phyloP scores from a whole-genome alignment of 768 basidiomycete genomes.

The Epithele typhae region DNA sequence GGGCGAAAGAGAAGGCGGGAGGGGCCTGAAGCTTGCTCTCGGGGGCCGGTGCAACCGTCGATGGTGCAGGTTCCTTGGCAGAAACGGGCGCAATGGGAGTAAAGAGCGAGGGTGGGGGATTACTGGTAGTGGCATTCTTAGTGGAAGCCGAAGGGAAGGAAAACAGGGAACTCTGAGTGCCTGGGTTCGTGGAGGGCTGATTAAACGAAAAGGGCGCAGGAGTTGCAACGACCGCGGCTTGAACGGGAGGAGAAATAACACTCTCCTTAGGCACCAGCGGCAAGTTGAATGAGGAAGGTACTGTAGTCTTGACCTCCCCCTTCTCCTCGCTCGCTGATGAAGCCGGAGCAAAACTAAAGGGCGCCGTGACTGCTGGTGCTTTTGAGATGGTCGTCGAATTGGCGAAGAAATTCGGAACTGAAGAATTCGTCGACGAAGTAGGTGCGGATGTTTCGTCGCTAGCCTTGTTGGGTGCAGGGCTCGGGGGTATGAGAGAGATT shows the following conservation, averaged over 20 bases:
- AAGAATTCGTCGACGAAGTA: slow-evolving; percentile 17
- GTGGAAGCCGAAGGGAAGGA: too few species aligned
- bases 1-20: slow-evolving; percentile 1
- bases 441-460: slow-evolving; percentile 1
- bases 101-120: too few species aligned
- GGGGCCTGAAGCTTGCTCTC: not conserved
- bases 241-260: too few species aligned
- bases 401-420: slow-evolving; percentile 64
- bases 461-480: slow-evolving; percentile 19
- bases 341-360: not conserved
- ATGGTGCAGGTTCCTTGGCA: not conserved
- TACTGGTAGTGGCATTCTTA: too few species aligned
- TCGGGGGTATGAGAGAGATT: slow-evolving; percentile 26
- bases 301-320: too few species aligned
- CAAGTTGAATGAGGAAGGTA: too few species aligned
- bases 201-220: slow-evolving; percentile 17
- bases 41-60: not conserved
- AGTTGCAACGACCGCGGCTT: not conserved
- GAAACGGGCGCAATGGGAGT: too few species aligned
- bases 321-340: too few species aligned
- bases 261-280: too few species aligned
- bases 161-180: too few species aligned
- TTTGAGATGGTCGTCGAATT: slow-evolving; percentile 44
- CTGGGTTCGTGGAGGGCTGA: slow-evolving; percentile 10
- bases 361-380: slow-evolving; percentile 15